These are phyloP conservation scores for Chamaenerion angustifolium DNA, from an alignment of 345 rosid species.

Conservation along the genomic window DNA sequence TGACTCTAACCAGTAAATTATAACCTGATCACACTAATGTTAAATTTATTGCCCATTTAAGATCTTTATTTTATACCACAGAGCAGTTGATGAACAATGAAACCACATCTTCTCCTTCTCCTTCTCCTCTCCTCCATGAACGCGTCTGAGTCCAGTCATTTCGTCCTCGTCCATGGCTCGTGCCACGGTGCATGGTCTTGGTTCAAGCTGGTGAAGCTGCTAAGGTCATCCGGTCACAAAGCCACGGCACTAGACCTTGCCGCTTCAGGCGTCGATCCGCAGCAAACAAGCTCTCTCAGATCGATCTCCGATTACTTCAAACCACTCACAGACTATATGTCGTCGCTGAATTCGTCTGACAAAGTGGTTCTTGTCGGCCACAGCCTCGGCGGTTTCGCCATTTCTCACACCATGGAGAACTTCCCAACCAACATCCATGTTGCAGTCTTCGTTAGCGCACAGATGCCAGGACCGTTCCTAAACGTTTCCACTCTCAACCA, in stretches of 20 bases:
- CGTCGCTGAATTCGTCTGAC: constrained; percentile 9
- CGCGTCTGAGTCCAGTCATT: constrained; percentile 8
- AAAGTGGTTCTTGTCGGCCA: constrained; percentile 31
- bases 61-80: too few species aligned
- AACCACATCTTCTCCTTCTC: constrained; percentile 5
- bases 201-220: constrained; percentile 18
- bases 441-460: constrained; percentile 20
- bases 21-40: too few species aligned
- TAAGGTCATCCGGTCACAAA: constrained; percentile 17
- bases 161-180: constrained; percentile 27
- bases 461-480: constrained; percentile 31
- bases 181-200: constrained; percentile 34
- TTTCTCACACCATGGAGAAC: constrained; percentile 26
- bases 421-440: constrained; percentile 16
- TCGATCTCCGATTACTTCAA: constrained; percentile 16
- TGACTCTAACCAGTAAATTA: too few species aligned
- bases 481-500: constrained; percentile 14
- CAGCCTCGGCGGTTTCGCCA: constrained; percentile 26
- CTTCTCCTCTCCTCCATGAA: not conserved
- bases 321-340: constrained; percentile 25
- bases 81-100: too few species aligned
- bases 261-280: constrained; percentile 22
- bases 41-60: too few species aligned
- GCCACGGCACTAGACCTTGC: constrained; percentile 26
- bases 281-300: constrained; percentile 9